Percentiles rank a stretch among this genome's conserved stretches.
Conservation (phyloP, 2,329 filamentous ascomycete species). For the Cladophialophora psammophila region DNA sequence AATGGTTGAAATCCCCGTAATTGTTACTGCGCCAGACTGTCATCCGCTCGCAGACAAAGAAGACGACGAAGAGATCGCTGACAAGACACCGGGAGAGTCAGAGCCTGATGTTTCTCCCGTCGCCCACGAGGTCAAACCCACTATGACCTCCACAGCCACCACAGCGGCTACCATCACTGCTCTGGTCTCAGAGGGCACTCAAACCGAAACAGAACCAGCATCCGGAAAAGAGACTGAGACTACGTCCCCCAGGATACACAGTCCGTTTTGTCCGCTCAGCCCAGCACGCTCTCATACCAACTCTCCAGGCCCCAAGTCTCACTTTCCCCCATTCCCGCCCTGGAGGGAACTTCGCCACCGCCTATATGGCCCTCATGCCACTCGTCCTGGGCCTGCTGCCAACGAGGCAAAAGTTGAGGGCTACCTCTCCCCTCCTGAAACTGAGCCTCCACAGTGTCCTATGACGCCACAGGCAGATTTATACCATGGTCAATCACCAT, state of each 20-base stretch:
- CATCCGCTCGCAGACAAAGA: constrained; percentile 17
- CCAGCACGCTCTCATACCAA: constrained; percentile 13
- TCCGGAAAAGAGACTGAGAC: neutral
- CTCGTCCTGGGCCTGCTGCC: neutral
- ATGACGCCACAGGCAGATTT: constrained; percentile 33
- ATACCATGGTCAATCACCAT: constrained; percentile 31
- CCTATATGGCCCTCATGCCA: neutral
- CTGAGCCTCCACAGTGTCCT: constrained; percentile 21
- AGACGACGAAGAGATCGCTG: constrained; percentile 6
- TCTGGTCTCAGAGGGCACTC: constrained; percentile 30
- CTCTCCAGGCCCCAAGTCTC: constrained; percentile 19
- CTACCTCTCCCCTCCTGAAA: constrained; percentile 23
- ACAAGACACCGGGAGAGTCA: neutral
- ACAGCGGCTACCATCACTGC: neutral
- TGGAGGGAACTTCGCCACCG: constrained; percentile 30
- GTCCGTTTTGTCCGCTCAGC: neutral
- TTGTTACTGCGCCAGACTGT: constrained; percentile 29
- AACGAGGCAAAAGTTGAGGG: neutral
- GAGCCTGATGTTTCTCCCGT: constrained; percentile 4
- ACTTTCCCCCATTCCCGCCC: constrained; percentile 10
- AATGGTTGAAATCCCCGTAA: constrained; percentile 32
- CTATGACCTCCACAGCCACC: neutral
- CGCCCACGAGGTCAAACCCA: neutral
- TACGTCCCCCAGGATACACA: constrained; percentile 4
- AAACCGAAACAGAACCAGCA: constrained; percentile 23